Percentiles rank a stretch among this genome's conserved stretches.
phyloP scores from a whole-genome alignment of 139 green algal species.

The Micractinium conductrix region DNA sequence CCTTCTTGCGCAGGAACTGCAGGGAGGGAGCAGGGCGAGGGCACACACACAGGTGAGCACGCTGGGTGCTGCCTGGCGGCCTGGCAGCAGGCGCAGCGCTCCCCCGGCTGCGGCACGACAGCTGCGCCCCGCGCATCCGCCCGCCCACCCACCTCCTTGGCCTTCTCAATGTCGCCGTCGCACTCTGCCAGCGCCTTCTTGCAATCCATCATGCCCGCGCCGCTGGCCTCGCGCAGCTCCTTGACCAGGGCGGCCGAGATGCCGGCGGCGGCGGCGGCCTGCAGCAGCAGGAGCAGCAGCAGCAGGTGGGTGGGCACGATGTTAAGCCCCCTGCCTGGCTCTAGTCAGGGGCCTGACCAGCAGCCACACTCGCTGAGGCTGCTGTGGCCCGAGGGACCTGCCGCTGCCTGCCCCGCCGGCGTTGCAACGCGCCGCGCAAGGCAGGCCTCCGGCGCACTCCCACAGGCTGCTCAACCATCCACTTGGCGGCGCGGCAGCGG shows the following conservation, averaged over 20 bases:
- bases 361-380: too few species aligned
- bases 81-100: neutral
- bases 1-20: conserved; percentile 97
- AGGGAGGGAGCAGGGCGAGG: neutral
- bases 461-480: too few species aligned
- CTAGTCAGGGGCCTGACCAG: too few species aligned
- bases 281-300: neutral
- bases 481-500: too few species aligned
- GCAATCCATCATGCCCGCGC: conserved; percentile 99
- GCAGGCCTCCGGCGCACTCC: too few species aligned
- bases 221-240: conserved; percentile 79
- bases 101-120: too few species aligned
- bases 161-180: conserved; percentile 81
- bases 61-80: neutral
- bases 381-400: too few species aligned
- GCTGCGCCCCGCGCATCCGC: neutral
- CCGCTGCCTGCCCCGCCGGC: too few species aligned
- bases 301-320: too few species aligned
- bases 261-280: conserved; percentile 30
- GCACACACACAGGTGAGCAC: too few species aligned
- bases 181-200: conserved; percentile 96
- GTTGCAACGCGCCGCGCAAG: too few species aligned
- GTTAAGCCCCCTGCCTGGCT: too few species aligned
- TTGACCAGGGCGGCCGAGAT: conserved; percentile 89
- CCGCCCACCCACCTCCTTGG: conserved; percentile 66